Conservation (phyloP, 106 monocot species). For the Dendrobium nobile region DNA sequence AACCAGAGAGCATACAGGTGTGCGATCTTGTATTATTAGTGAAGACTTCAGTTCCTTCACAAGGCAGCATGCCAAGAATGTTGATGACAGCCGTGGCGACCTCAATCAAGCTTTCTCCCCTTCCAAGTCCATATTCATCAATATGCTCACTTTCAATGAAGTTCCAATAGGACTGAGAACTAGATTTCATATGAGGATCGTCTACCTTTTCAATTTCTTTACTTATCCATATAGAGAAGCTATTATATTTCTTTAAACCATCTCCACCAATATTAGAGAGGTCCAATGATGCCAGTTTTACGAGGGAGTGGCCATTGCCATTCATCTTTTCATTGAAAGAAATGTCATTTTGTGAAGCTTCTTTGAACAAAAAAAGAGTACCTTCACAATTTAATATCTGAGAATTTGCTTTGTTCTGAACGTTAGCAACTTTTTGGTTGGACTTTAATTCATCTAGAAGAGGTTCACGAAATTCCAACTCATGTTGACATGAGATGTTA, state of each 20-base stretch:
- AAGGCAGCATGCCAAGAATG: constrained; percentile 94
- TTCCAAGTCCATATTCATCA: constrained; percentile 83
- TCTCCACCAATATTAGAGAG: constrained; percentile 19
- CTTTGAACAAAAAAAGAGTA: constrained; percentile 15
- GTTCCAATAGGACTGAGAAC: constrained; percentile 50
- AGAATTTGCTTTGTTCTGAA: neutral
- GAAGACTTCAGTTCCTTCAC: constrained; percentile 89
- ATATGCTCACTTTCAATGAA: constrained; percentile 32
- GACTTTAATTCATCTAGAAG: constrained; percentile 9
- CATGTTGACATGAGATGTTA: constrained; percentile 10
- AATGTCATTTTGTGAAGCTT: constrained; percentile 14
- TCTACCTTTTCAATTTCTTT: constrained; percentile 71
- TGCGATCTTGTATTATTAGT: constrained; percentile 85
- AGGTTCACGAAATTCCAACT: constrained; percentile 21
- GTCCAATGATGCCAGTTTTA: constrained; percentile 54
- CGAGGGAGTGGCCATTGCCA: constrained; percentile 22
- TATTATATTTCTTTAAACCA: constrained; percentile 74
- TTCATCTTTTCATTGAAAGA: constrained; percentile 23
- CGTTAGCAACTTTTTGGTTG: constrained; percentile 5
- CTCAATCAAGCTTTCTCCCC: constrained; percentile 68
- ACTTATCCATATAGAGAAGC: constrained; percentile 88
- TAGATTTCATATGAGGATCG: constrained; percentile 39
- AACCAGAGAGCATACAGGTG: constrained; percentile 73
- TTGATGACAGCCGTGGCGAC: constrained; percentile 80
- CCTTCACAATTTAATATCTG: constrained; percentile 21